Percentiles rank a stretch among this genome's conserved stretches.
Evolutionary conservation across 768 basidiomycete genomes (phyloP).

Genomic region (Terana coerulea): DNA sequence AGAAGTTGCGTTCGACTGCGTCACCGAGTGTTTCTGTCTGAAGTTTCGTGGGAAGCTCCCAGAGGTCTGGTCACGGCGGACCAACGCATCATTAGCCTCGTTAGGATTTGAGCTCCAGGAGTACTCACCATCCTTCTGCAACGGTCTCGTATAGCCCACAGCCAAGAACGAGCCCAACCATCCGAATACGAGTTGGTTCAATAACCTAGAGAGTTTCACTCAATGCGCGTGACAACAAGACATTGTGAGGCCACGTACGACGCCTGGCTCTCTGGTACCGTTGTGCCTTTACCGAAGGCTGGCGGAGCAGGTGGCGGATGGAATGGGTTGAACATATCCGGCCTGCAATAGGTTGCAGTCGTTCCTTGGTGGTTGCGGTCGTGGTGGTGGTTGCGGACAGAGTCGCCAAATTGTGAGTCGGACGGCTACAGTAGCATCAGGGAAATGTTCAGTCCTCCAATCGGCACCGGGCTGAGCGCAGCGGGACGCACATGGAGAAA

Average conservation of each 20-base stretch:
- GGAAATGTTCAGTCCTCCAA: too few relatives aligned
- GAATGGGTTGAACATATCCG: constrained; percentile 36
- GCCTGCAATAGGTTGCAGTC: too few relatives aligned
- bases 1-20: constrained; percentile 43
- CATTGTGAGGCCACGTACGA: constrained; percentile 23
- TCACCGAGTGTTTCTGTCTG: constrained; percentile 39
- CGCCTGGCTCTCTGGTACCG: constrained; percentile 38
- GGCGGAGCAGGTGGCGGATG: constrained; percentile 45
- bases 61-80: constrained; percentile 44
- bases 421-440: too few relatives aligned
- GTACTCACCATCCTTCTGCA: constrained; percentile 49
- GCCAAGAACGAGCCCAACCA: constrained; percentile 53
- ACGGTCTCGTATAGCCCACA: constrained; percentile 55
- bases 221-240: too few relatives aligned
- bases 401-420: neutral
- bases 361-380: too few relatives aligned
- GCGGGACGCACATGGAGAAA: constrained; percentile 1
- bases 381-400: constrained; percentile 1
- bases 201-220: too few relatives aligned
- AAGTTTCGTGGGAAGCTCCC: constrained; percentile 40
- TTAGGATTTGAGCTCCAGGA: neutral
- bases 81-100: too few relatives aligned
- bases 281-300: constrained; percentile 42
- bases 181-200: constrained; percentile 43
- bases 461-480: too few relatives aligned